Base-by-base conservation (phyloP, 1,284 basidiomycete genomes). In the Microbotryum silenes-acaulis region DNA sequence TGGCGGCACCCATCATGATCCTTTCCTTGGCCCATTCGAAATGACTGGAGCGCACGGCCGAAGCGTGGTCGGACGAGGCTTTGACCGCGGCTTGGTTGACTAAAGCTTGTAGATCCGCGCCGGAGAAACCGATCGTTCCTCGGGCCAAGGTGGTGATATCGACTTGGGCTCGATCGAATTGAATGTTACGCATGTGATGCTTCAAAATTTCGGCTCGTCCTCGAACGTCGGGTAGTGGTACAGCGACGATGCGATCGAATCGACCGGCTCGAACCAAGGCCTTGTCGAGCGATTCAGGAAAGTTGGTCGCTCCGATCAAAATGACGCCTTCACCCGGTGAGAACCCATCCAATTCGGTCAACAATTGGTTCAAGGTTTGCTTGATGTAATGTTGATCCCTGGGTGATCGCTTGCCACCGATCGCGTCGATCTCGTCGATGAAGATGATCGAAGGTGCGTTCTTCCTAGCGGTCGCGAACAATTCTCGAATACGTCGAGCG, bases 331-430 rank as follows among this genome's bases (percentile, higher is more conserved):
- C 91, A 48, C 81, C 83, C 72, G 91, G 88, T 73, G 87, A 79
- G 78, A 97, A 97, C 5, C 93, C 92, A 73, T 97, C 92, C 81
- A 97, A 86, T 76, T 97, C 92, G 51, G 92, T 89, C 58, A 97
- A 80, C 21, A 97, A 81, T 77, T 97, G 92, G 73, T 97, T 97
- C 57, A 97, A 80, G 0, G 92, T 96, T 77, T 81, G 77, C 61
- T 78, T 77, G 72, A 77, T 75, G 71, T 77, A 76, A 61, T 77
- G 75, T 73, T 76, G 62, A 23, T 62, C 72, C 73, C 67, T 91
- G 59, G 83, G 85, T 66, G 84, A 88, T 53, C 94, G 86, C 77
- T 94, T 97, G 20, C 91, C 89, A 56, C 96, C 91, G 63, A 94
- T 88, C 7, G 91, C 91, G 73, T 94, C 91, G 46, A 94, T 78